phyloP scores from a whole-genome alignment of 345 rosid genomes.

The Anastatica hierochuntica region DNA sequence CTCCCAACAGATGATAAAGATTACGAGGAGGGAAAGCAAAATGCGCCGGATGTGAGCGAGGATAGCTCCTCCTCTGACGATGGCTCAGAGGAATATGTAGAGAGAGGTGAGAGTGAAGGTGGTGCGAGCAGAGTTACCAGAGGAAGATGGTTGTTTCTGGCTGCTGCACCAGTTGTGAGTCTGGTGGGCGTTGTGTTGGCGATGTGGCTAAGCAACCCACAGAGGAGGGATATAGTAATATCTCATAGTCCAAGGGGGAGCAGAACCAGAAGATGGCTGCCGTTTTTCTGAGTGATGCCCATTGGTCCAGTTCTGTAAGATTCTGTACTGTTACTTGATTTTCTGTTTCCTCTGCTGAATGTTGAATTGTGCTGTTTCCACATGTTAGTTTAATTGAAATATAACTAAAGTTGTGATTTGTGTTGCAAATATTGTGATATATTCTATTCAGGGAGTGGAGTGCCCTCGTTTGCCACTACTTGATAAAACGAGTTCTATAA shows the following conservation, averaged over 20 bases:
- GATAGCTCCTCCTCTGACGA: constrained; percentile 35
- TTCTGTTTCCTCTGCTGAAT: background rate
- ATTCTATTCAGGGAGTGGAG: background rate
- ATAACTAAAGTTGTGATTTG: background rate
- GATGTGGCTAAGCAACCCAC: constrained; percentile 57
- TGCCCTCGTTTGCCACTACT: background rate
- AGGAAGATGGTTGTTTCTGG: constrained; percentile 67
- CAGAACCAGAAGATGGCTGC: constrained; percentile 79
- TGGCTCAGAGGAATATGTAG: constrained; percentile 30
- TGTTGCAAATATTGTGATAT: constrained; percentile 3
- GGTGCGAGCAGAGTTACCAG: constrained; percentile 26
- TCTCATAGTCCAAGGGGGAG: constrained; percentile 35
- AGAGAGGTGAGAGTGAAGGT: constrained; percentile 15
- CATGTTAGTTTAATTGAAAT: constrained; percentile 1
- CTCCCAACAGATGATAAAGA: constrained; percentile 86
- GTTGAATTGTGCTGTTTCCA: constrained; percentile 1
- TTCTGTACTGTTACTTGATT: no score
- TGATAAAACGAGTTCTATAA: no score
- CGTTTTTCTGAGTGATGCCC: constrained; percentile 54
- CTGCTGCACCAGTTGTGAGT: constrained; percentile 81
- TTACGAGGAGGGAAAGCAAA: constrained; percentile 59
- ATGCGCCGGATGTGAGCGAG: constrained; percentile 25
- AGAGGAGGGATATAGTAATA: constrained; percentile 28
- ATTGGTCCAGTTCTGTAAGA: no score
- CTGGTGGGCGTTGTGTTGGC: constrained; percentile 65